Evolutionary conservation across 2,329 filamentous ascomycete genomes (phyloP).

Genomic region (Oidium heveae): DNA sequence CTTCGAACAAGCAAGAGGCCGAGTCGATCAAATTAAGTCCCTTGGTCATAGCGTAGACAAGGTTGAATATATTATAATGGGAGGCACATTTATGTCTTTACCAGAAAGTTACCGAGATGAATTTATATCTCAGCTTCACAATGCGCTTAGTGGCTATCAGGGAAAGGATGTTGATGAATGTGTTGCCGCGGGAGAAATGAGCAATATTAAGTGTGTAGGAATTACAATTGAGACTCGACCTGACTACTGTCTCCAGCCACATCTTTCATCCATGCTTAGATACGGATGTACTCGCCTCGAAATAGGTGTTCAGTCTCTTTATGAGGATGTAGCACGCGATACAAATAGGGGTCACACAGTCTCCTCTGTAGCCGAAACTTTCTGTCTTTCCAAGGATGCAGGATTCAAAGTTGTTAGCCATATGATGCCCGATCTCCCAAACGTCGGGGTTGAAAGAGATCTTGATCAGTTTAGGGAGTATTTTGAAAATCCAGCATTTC

Average conservation of each 20-base stretch:
- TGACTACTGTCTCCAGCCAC: slow-evolving; percentile 90
- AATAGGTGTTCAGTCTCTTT: slow-evolving; percentile 85
- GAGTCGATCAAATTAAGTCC: slow-evolving; percentile 89
- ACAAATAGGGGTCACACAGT: slow-evolving; percentile 95
- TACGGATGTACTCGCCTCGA: slow-evolving; percentile 92
- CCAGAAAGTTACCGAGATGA: slow-evolving; percentile 70
- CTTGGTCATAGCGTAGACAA: slow-evolving; percentile 95
- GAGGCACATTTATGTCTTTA: slow-evolving; percentile 95
- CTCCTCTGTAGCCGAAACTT: slow-evolving; percentile 82
- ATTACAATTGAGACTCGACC: slow-evolving; percentile 96
- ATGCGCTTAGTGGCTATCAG: slow-evolving; percentile 87
- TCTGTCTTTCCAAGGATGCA: slow-evolving; percentile 89
- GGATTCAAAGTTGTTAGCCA: slow-evolving; percentile 98
- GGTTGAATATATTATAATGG: slow-evolving; percentile 99
- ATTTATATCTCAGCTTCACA: slow-evolving; percentile 90
- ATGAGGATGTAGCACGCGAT: slow-evolving; percentile 94
- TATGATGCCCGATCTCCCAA: slow-evolving; percentile 98
- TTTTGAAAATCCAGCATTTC: slow-evolving; percentile 86
- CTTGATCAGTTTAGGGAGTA: slow-evolving; percentile 94
- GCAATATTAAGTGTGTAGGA: slow-evolving; percentile 88
- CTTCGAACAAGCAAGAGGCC: slow-evolving; percentile 85
- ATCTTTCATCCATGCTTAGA: slow-evolving; percentile 85
- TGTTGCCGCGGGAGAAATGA: slow-evolving; percentile 84
- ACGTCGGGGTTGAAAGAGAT: slow-evolving; percentile 95
- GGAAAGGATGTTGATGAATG: slow-evolving; percentile 88